Evolutionary conservation across 768 basidiomycete genomes (phyloP), one percentile per base, ranked within the genome.

Genomic region (Lentinula guzmanii): DNA sequence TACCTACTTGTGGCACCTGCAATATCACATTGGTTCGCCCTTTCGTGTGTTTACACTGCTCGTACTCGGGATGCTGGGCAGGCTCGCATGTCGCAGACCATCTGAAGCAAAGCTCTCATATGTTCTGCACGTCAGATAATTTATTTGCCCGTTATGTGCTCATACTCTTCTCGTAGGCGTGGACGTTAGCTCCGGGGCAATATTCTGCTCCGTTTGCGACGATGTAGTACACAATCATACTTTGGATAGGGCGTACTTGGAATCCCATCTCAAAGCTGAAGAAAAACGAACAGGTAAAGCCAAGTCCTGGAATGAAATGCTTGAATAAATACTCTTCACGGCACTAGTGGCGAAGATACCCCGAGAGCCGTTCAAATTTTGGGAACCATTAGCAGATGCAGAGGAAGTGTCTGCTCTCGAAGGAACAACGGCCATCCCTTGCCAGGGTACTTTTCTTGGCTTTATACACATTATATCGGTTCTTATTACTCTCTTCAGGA

Each of bases 191-290:
- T 82, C 86, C 0, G 93, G 94, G n/a, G 77, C 78, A 9, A 74
- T 95, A 2, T 95, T 83, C 68, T 95, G 94, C 69, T 70, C 75
- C 2, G 75, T 79, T 37, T 95, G 93, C 73, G 79, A 86, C 41
- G 89, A 94, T 69, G 87, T 92, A 62, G 79, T 92, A 24, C 88
- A 87, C 65, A 77, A 90, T 64, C 64, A 79, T 11, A 71, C 68
- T 2, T 67, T 93, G 39, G 84, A 85, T 43, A 70, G 73, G 7
- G 60, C 82, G 7, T 76, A 81, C 63, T 65, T 80, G 31, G 67
- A 76, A 4, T 74, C 81, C 3, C 69, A 78, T 8, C 66, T 90
- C 4, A 70, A 73, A 31, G 77, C 82, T 9, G 88, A 90, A 69
- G 89, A 91, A 72, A 80, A 79, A 48, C 73, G 77, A 41, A 83